Evolutionary conservation across 2,329 filamentous ascomycete genomes (phyloP), one percentile per base, ranked within the genome.

Genomic region (Colletotrichum tropicicola): DNA sequence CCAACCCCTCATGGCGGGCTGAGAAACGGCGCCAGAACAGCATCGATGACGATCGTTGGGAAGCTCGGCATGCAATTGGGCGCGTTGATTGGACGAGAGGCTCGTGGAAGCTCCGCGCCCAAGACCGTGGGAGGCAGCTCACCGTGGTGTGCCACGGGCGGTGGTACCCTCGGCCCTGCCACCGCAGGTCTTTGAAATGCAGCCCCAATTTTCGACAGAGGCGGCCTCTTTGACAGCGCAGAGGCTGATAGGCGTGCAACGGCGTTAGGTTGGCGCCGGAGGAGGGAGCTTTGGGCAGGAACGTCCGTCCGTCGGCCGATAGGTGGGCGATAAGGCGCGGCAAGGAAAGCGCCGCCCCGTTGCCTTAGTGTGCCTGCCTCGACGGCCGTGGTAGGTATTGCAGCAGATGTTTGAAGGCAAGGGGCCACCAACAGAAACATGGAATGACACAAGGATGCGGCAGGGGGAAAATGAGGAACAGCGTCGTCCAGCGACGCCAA

Each of bases 51-150:
- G 61, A 56, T 65, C 19, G 19, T 28, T 48, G 35, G 25, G 15
- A 49, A 35, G 56, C 49, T 55, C 32, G 57, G 51, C 61, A 54
- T 37, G 57, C 35, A 62, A 65, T 56, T 65, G 49, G 21, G 13
- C 44, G 12, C 6, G 9, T 8, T 65, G 62, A 65, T 65, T 65
- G 62, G 62, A 32, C 35, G 17, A 37, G n/a, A 39, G 39, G 49
- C 49, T 62, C 44, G 37, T 23, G 48, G 48, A 19, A 65, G 56
- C 48, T 60, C 55, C n/a, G 56, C 61, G 47, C 56, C 55, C 48
- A 60, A 54, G 41, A 37, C 25, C 27, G 61, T 59, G 54, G 56
- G 49, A 62, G 44, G 59, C 53, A 55, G 57, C 49, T 61, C 32
- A 44, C 61, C 19, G 27, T 55, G 44, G 49, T 41, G 44, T 61